Evolutionary conservation across 2,329 filamentous ascomycete genomes (phyloP).

Genomic region (Didymella exigua): DNA sequence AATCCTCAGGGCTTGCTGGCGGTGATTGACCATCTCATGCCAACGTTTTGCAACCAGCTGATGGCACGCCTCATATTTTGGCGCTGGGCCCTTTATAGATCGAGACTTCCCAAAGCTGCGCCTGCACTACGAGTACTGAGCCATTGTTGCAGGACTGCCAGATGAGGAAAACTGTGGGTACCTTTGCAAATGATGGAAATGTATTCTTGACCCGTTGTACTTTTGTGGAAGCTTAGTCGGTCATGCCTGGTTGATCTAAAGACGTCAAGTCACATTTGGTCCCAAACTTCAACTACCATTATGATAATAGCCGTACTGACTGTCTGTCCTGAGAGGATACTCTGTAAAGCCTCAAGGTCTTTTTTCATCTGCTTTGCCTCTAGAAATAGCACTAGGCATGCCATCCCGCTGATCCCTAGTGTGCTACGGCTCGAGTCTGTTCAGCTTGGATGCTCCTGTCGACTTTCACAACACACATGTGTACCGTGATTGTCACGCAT

Average conservation of each 20-base stretch:
- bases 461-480: background rate
- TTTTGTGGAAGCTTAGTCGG: background rate
- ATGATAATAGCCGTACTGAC: background rate
- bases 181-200: background rate
- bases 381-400: constrained; percentile 13
- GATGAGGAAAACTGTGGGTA: background rate
- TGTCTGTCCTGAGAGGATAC: background rate
- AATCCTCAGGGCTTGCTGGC: constrained; percentile 8
- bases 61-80: constrained; percentile 27
- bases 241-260: background rate
- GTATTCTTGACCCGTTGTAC: background rate
- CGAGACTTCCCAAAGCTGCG: constrained; percentile 22
- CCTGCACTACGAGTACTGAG: constrained; percentile 19
- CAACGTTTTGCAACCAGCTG: constrained; percentile 13
- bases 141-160: constrained; percentile 2
- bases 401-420: constrained; percentile 7
- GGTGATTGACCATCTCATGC: background rate
- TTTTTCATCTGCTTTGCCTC: constrained; percentile 5
- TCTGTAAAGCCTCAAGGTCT: background rate
- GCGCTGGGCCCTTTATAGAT: constrained; percentile 22
- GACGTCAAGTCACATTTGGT: constrained; percentile 3
- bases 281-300: background rate
- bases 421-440: background rate
- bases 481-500: background rate
- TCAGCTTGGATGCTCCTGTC: background rate